Base-by-base conservation (phyloP, 2,329 filamentous ascomycete genomes). In the Aureobasidium sp. region DNA sequence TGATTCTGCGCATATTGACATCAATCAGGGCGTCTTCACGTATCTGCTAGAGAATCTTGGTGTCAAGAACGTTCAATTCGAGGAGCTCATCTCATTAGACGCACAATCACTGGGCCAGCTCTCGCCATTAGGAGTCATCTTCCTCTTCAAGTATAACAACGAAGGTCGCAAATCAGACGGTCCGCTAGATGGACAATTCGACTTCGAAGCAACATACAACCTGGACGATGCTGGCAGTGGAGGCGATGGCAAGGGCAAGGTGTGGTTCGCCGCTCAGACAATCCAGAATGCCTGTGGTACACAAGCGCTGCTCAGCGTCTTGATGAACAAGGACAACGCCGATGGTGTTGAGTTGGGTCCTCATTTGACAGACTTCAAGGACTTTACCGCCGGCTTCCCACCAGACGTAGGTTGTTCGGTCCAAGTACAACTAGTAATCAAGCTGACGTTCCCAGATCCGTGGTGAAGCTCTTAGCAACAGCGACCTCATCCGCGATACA, bases 211-310 rank as follows among this genome's bases (percentile, higher is more conserved):
- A 14, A 80, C 88, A 21, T 59, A 59, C 57, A 59, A 59, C 57
- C n/a, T 59, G 44, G 57, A 59, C 11, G 86, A 91, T 65, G 41
- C 60, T 21, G 67, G 69, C 45, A 62, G 63, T 32, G 53, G 64
- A 36, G 67, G 68, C 27, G 65, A 66, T 13, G 67, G 64, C 41
- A 49, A 59, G 45, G 57, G 57, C 57, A 59, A 59, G 45, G 82
- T 96, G 69, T 99, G 96, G 82, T 99, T 99, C 76, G 94, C 94
- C 4, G 86, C 88, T 34, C 94, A 99, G 78, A 97, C 93, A 4
- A 99, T 99, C 73, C 93, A 97, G 76, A 99, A 99, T 76, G 94
- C 94, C 8, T 99, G 94, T 77, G 94, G 92, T 48, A 99, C 94
- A 16, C 94, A 99, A 75, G 94, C 94, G 3, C 84, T 99, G 50